Evolutionary conservation across 2,329 filamentous ascomycete species (phyloP).

Genomic region (Fusarium nygamai): DNA sequence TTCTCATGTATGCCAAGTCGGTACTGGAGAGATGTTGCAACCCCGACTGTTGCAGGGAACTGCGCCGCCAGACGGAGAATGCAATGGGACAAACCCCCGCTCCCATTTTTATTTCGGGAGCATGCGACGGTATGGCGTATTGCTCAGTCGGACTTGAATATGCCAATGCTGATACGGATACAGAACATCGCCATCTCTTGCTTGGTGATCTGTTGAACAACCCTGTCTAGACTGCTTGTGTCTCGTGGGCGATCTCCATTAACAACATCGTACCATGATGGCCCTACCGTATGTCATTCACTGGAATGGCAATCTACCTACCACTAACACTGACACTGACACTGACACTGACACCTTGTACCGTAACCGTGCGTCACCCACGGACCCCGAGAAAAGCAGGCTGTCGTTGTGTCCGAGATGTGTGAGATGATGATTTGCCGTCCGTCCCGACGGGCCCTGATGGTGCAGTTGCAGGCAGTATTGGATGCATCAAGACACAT

Average conservation of each 20-base stretch:
- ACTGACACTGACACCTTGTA: neutral
- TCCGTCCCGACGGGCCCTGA: conserved; percentile 12
- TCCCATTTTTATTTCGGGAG: neutral
- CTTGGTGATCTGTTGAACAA: neutral
- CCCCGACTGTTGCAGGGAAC: neutral
- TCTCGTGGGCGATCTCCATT: conserved; percentile 17
- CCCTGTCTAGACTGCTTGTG: neutral
- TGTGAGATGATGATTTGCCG: conserved; percentile 10
- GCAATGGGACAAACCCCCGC: conserved; percentile 20
- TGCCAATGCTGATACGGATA: conserved; percentile 3
- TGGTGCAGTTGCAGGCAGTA: neutral
- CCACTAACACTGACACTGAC: neutral
- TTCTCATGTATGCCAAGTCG: conserved; percentile 32
- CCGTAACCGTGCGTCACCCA: conserved; percentile 12
- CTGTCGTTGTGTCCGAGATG: neutral
- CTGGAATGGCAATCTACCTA: conserved; percentile 12
- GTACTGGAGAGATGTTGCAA: conserved; percentile 11
- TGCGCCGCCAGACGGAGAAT: conserved; percentile 1
- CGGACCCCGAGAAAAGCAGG: neutral
- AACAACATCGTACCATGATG: conserved; percentile 35
- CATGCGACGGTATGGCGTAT: conserved; percentile 11
- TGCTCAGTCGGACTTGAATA: neutral
- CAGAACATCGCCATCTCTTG: conserved; percentile 1
- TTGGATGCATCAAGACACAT: conserved; percentile 19
- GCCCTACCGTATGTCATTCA: conserved; percentile 19